A percentile compares a stretch with the other conserved stretches of the same genome.
These are phyloP conservation scores for Quercus lobata DNA, from an alignment of 331 rosid genomes.

Conservation along the genomic window DNA sequence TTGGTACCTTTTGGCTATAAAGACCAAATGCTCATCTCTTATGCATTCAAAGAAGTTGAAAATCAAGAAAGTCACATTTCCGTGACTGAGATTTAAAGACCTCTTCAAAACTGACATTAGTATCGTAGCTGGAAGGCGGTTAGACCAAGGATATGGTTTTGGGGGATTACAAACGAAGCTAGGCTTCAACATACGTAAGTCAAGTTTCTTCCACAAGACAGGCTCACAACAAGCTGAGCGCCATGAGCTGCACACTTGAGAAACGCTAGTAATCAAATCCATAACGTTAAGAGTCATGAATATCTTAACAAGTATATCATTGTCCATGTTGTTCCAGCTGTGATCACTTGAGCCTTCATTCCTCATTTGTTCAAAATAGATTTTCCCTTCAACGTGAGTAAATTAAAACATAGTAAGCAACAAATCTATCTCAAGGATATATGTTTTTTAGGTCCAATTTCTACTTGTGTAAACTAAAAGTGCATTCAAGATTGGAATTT, in stretches of 20 bases:
- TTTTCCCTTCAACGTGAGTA: too few species aligned
- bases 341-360: neutral
- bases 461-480: too few species aligned
- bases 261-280: neutral
- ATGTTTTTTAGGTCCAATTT: too few species aligned
- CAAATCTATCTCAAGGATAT: too few species aligned
- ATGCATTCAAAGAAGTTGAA: neutral
- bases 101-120: conserved; percentile 1
- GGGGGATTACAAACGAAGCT: neutral
- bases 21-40: neutral
- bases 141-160: neutral
- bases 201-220: too few species aligned
- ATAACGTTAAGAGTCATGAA: neutral
- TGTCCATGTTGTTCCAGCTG: neutral
- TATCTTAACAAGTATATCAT: neutral
- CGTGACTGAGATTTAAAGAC: neutral
- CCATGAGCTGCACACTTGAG: neutral
- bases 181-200: too few species aligned
- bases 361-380: too few species aligned
- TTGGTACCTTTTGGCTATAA: conserved; percentile 11
- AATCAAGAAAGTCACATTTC: conserved; percentile 2
- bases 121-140: neutral
- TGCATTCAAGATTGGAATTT: too few species aligned
- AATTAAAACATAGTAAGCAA: too few species aligned
- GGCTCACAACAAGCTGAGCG: too few species aligned